Base-by-base conservation (phyloP, 2,329 filamentous ascomycete species). In the Kalmusia sp. region DNA sequence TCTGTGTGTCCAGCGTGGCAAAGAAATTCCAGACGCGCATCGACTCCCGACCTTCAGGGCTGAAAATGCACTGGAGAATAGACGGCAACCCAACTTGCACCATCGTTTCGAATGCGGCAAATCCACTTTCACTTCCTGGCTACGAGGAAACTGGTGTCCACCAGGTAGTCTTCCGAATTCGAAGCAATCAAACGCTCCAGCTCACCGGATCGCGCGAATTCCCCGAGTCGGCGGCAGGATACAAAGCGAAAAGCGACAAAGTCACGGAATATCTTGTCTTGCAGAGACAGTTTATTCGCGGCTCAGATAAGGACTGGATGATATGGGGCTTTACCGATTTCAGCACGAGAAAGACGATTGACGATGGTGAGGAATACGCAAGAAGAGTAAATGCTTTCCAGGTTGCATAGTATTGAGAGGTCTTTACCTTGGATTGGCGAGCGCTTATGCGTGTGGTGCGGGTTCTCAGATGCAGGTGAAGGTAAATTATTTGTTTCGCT, bases 241-340 rank as follows among this genome's bases (percentile, higher is more conserved):
- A 15, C 34, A 37, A 9, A 8, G 5, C 31, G 24, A 46, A 17
- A 48, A 41, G 19, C 4, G 34, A 25, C 9, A 76, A 83, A 44
- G 79, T 87, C 61, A 70, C 80, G 1, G 89, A 92, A 77, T 85
- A 90, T 64, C 58, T 91, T 4, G 86, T 89, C 33, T 59, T 91
- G 39, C 84, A 85, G 65, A 75, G 73, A 40, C 71, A 66, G 49
- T 83, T 82, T 17, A 83, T 77, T 39, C 55, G 63, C 2, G 79
- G 78, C 28, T 68, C 77, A 65, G 70, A 79, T 51, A 74, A 71
- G 24, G 76, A 80, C 2, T 91, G 88, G 88, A 80, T 78, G 67
- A 71, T 90, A 45, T 88, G 87, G 82, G 88, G 88, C 12, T 88
- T 84, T 17, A 76, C 84, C 25, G 71, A 80, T 35, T 80, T 84